phyloP scores from a whole-genome alignment of 306 rosid genomes.

The Dryas drummondii region DNA sequence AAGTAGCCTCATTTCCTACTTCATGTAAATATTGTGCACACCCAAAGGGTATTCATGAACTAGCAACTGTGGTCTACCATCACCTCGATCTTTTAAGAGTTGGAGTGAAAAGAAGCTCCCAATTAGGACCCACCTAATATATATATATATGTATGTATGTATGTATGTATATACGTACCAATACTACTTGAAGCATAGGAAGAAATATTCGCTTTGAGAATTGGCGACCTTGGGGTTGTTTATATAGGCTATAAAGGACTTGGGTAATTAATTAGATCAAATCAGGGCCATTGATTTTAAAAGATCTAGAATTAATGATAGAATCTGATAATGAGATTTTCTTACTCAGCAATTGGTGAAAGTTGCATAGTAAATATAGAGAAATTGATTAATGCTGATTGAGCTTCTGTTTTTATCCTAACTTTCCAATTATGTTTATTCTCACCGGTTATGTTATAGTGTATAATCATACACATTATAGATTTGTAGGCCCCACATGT shows the following conservation, averaged over 20 bases:
- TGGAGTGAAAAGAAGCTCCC: conserved; percentile 58
- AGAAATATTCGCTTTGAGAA: conserved; percentile 7
- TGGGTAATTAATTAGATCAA: neutral
- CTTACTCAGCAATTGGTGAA: conserved; percentile 11
- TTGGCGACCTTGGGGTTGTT: neutral
- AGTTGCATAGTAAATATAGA: neutral
- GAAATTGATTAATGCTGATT: neutral
- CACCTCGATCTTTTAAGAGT: conserved; percentile 43
- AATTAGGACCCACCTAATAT: neutral
- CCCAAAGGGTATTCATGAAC: conserved; percentile 57
- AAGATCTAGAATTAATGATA: neutral
- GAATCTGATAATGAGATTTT: conserved; percentile 12
- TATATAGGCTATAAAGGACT: conserved; percentile 27
- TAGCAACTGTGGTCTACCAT: conserved; percentile 58
- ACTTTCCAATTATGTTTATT: neutral
- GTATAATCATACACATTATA: too few species aligned
- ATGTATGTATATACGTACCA: neutral
- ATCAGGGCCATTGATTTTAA: conserved; percentile 9
- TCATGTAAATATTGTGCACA: conserved; percentile 50
- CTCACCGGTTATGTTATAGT: neutral
- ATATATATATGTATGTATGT: neutral
- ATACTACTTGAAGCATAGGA: neutral
- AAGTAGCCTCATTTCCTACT: conserved; percentile 47
- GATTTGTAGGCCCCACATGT: too few species aligned
- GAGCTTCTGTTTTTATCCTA: neutral